phyloP scores from a whole-genome alignment of 2,329 filamentous ascomycete species.

The Botrytis elliptica region DNA sequence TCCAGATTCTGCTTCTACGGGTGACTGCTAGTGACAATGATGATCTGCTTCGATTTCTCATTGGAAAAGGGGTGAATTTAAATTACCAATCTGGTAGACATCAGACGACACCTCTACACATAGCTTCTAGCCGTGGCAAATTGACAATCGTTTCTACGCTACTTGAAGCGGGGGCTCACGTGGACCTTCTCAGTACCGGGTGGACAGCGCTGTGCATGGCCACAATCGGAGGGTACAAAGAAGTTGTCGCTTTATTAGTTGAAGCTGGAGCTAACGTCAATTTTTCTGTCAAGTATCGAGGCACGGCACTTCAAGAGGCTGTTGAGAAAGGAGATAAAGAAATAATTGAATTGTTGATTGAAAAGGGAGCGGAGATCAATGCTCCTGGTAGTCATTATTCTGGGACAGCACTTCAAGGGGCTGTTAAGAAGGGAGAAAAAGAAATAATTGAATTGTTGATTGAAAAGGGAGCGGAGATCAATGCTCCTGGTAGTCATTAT shows the following conservation, averaged over 20 bases:
- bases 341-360: slow-evolving; percentile 39
- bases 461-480: slow-evolving; percentile 37
- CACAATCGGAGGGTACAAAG: slow-evolving; percentile 29
- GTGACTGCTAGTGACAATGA: fast-evolving
- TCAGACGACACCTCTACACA: fast-evolving
- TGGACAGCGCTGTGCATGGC: neutral
- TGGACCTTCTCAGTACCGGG: neutral
- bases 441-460: no score
- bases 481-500: slow-evolving; percentile 28
- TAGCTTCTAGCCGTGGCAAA: neutral
- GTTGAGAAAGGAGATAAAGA: neutral
- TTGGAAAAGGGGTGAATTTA: neutral
- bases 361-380: slow-evolving; percentile 42
- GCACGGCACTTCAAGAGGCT: slow-evolving; percentile 37
- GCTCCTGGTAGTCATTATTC: slow-evolving; percentile 26
- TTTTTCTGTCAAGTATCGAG: slow-evolving; percentile 3
- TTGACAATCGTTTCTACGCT: neutral
- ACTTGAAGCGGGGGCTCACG: neutral
- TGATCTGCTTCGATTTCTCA: neutral
- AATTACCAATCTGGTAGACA: neutral
- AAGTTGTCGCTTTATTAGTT: slow-evolving; percentile 34
- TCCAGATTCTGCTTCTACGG: no score
- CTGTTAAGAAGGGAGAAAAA: neutral
- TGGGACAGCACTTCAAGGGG: slow-evolving; percentile 39
- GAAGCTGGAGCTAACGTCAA: slow-evolving; percentile 29